Evolutionary conservation across 345 rosid species (phyloP).

Genomic region (Angophora floribunda): DNA sequence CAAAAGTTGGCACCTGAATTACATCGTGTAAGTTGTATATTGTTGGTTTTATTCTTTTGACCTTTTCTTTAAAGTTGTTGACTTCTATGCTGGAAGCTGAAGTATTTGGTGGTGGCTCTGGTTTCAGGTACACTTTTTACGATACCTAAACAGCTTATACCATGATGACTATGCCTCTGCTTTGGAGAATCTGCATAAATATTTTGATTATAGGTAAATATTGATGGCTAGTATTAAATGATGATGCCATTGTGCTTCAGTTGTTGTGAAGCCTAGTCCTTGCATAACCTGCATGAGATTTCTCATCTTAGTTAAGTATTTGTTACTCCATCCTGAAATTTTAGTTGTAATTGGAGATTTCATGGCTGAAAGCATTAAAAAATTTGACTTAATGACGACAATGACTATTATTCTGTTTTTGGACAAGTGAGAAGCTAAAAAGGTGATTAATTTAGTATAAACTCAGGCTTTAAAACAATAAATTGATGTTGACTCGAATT

Average conservation of each 20-base stretch:
- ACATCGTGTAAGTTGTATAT: constrained; percentile 62
- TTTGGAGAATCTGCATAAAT: constrained; percentile 81
- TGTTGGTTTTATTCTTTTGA: background rate
- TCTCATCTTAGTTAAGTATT: background rate
- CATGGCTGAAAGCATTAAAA: background rate
- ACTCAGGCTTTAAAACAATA: background rate
- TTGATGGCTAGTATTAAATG: background rate
- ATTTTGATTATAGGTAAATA: constrained; percentile 88
- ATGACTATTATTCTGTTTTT: background rate
- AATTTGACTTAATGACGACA: background rate
- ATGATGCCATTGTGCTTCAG: background rate
- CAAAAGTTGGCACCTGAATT: constrained; percentile 85
- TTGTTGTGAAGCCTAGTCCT: background rate
- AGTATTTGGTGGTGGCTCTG: background rate
- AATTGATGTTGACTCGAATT: background rate
- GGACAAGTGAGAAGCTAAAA: background rate
- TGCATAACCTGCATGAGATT: background rate
- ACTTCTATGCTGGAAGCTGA: background rate
- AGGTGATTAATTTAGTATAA: background rate
- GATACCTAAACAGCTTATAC: constrained; percentile 76
- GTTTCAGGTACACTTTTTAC: constrained; percentile 88
- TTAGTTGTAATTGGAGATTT: background rate
- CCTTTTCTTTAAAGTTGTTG: background rate
- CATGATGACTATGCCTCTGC: constrained; percentile 90
- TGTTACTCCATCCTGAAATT: background rate